Conservation (phyloP, 306 rosid genomes). For the Vigna mungo region DNA sequence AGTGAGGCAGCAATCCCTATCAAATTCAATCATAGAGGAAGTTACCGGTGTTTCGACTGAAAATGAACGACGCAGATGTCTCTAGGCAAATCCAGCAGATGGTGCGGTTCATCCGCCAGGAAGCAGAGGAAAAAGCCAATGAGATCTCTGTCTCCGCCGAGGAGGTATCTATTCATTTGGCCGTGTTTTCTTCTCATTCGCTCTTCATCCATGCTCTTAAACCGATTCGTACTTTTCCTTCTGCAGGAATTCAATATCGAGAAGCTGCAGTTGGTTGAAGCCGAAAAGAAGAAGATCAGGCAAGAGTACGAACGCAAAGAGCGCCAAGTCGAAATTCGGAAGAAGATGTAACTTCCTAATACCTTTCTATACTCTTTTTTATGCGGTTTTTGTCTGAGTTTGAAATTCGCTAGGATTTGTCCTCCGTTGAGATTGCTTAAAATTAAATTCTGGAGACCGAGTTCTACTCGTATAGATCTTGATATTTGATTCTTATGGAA, state of each 20-base stretch:
- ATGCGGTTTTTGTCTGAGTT: background rate
- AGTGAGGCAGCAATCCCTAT: background rate
- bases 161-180: slow-evolving; percentile 58
- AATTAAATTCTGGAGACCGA: slow-evolving; percentile 4
- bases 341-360: slow-evolving; percentile 72
- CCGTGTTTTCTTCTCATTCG: background rate
- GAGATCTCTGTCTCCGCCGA: slow-evolving; percentile 99
- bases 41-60: slow-evolving; percentile 11
- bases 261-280: slow-evolving; percentile 96
- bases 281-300: slow-evolving; percentile 98
- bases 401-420: background rate
- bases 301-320: slow-evolving; percentile 97
- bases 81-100: slow-evolving; percentile 99
- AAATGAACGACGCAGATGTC: slow-evolving; percentile 96
- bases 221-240: background rate
- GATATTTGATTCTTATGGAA: slow-evolving; percentile 11
- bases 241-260: slow-evolving; percentile 95
- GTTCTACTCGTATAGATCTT: slow-evolving; percentile 4
- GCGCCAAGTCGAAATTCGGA: slow-evolving; percentile 94
- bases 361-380: slow-evolving; percentile 8
- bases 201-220: background rate
- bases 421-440: background rate
- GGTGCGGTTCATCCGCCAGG: slow-evolving; percentile 98
- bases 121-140: slow-evolving; percentile 98
- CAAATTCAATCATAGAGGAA: background rate